Evolutionary conservation across 352 stramenopile species (phyloP), one percentile per base, ranked within the genome.

Genomic region (Plasmopara muralis): DNA sequence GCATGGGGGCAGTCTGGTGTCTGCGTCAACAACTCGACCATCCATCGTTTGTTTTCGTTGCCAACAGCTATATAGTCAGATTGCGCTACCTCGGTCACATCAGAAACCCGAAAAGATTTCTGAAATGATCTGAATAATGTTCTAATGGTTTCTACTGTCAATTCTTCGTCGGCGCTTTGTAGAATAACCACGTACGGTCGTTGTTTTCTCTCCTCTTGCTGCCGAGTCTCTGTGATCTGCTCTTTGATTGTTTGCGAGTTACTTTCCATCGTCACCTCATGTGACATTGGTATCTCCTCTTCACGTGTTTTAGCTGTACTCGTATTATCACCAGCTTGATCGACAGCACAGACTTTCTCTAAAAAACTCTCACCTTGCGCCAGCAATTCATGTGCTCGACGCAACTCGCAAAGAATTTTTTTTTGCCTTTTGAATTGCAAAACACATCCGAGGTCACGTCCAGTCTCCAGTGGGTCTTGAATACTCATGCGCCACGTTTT

Each of bases 401-500:
- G 63, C 38, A 93, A 56, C 60, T 93, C 81, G 0, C 57, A 35
- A 28, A 88, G 53, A 28, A 93, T 89, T 30, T 53, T 64, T 29
- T 81, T 59, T 40, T 95, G 83, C 9, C 69, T 72, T 33, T 75
- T 64, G 30, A 81, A 77, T 44, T 88, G 67, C 18, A 95, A 55
- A 45, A 92, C 81, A 39, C 74, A 85, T 18, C 85, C 84, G 42
- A 96, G 60, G 53, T 96, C 86, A 29, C 83, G 85, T 7, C 68
- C 53, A 14, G 60, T 71, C 55, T 96, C 86, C 13, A 96, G 60
- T 13, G 86, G 85, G 15, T 96, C 86, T 50, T 94, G 67, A 33
- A 96, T 85, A 45, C 84, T 94, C 34, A 96, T 57, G 20, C 86
- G 84, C 84, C 86, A 95, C 16, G 67, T 64, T 34, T 85, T 83